Evolutionary conservation across 352 stramenopile genomes (phyloP).

Genomic region (Phytopythium ostracodes): DNA sequence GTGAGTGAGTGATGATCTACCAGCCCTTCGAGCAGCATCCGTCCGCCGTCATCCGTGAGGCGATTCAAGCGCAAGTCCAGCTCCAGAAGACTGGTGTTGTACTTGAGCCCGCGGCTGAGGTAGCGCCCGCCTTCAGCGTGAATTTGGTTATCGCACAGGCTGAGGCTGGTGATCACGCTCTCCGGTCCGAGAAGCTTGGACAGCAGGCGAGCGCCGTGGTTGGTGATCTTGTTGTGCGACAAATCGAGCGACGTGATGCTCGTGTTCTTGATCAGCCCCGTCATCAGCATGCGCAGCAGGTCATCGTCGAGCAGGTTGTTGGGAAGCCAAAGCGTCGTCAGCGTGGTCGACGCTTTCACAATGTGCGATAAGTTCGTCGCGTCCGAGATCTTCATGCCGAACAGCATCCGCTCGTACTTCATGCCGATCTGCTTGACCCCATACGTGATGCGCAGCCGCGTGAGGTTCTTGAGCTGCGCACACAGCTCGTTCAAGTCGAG

Average conservation of each 20-base stretch:
- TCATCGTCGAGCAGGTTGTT: conserved; percentile 93
- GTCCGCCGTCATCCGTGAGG: conserved; percentile 87
- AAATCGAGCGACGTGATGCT: conserved; percentile 93
- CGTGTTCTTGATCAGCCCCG: conserved; percentile 88
- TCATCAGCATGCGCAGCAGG: conserved; percentile 92
- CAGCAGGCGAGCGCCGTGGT: conserved; percentile 88
- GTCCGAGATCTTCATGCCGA: conserved; percentile 95
- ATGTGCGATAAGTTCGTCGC: conserved; percentile 86
- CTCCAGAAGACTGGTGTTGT: conserved; percentile 87
- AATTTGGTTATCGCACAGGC: conserved; percentile 92
- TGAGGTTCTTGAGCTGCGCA: conserved; percentile 85
- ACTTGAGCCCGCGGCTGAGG: conserved; percentile 87
- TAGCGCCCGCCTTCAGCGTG: conserved; percentile 89
- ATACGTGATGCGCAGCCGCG: conserved; percentile 81
- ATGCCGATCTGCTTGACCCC: conserved; percentile 91
- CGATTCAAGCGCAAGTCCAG: conserved; percentile 91
- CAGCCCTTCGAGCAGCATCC: conserved; percentile 86
- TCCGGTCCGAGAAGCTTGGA: conserved; percentile 87
- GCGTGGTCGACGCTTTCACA: conserved; percentile 73
- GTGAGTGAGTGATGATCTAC: conserved; percentile 59
- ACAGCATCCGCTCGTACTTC: conserved; percentile 93
- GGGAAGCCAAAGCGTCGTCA: conserved; percentile 88
- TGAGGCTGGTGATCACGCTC: conserved; percentile 88
- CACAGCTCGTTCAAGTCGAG: conserved; percentile 87
- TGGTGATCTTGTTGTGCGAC: conserved; percentile 95